Evolutionary conservation across 1,284 basidiomycete species (phyloP).

Genomic region (Sanguinoderma infundibulare): DNA sequence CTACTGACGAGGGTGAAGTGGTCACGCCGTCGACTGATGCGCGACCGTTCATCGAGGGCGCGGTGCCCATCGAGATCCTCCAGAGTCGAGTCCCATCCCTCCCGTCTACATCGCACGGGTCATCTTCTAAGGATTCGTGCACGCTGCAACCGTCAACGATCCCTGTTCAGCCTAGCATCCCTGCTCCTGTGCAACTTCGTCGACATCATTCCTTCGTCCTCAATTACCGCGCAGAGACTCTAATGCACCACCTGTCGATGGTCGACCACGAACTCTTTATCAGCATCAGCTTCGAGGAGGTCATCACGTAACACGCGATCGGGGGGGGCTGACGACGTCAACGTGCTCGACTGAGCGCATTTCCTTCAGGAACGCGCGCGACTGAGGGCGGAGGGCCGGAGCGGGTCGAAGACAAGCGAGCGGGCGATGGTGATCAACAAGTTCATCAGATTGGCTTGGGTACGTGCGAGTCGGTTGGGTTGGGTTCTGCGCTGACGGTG

Average conservation of each 20-base stretch:
- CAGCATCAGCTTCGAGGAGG: constrained; percentile 82
- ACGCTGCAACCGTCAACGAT: constrained; percentile 27
- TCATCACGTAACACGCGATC: constrained; percentile 75
- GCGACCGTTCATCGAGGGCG: constrained; percentile 61
- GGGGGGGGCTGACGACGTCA: constrained; percentile 57
- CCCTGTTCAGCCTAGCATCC: constrained; percentile 21
- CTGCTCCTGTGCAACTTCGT: constrained; percentile 31
- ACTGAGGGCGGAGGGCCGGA: constrained; percentile 67
- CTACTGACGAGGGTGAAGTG: constrained; percentile 10
- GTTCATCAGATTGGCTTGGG: constrained; percentile 88
- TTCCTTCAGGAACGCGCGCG: constrained; percentile 79
- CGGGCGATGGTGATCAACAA: constrained; percentile 74
- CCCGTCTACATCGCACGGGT: constrained; percentile 40
- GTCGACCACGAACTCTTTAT: constrained; percentile 89
- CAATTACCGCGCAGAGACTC: constrained; percentile 55
- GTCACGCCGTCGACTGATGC: constrained; percentile 42
- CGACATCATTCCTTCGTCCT: constrained; percentile 72
- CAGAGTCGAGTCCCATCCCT: constrained; percentile 56
- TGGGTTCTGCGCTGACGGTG: neutral
- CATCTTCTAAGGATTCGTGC: constrained; percentile 21
- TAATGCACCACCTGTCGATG: constrained; percentile 84
- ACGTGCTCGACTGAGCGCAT: constrained; percentile 83
- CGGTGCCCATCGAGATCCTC: constrained; percentile 67
- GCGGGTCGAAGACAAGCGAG: constrained; percentile 67
- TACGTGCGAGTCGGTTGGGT: constrained; percentile 42